Evolutionary conservation across 306 rosid genomes (phyloP), one percentile per base, ranked within the genome.

Genomic region (Vigna angularis): DNA sequence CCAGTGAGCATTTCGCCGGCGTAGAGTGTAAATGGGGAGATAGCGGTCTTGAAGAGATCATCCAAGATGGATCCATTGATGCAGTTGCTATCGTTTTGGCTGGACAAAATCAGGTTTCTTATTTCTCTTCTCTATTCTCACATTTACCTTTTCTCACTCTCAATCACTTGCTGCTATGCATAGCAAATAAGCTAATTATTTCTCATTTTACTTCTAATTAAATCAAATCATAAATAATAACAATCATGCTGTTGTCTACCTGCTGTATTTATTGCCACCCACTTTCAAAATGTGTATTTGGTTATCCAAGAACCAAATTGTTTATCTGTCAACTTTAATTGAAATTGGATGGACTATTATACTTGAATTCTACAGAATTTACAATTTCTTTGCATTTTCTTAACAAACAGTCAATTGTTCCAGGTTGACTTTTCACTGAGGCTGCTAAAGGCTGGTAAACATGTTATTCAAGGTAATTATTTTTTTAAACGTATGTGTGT

Each of bases 81-180:
- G 97, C 97, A 13, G 98, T 94, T 75, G 87, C 94, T n/a, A 93
- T 94, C 22, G 97, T 90, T 64, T 86, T 94, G 83, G 96, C 98
- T 81, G 97, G 92, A 49, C 98, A 94, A 85, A 81, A 84, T 80
- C 98, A 94, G 97, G 98, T 91, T 32, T 72, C 58, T 15, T 4
- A 6, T 32, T 24, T 22, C 14, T 52, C 67, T 20, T 28, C 38
- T 49, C 57, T 45, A 24, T 34, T 2, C 0, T 36, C 2, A 7
- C 6, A 9, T 42, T 42, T 8, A 42, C 4, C 55, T 20, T 34
- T 34, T 49, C 12, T 69, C 10, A 0, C 48, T 44, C 48, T 44
- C 14, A 10, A 2, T 11, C 48, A 44, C 48, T 9, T 44, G 48
- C 2, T 18, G 18, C 4, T 44, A 7, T 57, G 18, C 6, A 49